Evolutionary conservation across 225 moss, liverwort and hornwort genomes (phyloP), one percentile per base, ranked within the genome.

Genomic region (Climacium dendroides): DNA sequence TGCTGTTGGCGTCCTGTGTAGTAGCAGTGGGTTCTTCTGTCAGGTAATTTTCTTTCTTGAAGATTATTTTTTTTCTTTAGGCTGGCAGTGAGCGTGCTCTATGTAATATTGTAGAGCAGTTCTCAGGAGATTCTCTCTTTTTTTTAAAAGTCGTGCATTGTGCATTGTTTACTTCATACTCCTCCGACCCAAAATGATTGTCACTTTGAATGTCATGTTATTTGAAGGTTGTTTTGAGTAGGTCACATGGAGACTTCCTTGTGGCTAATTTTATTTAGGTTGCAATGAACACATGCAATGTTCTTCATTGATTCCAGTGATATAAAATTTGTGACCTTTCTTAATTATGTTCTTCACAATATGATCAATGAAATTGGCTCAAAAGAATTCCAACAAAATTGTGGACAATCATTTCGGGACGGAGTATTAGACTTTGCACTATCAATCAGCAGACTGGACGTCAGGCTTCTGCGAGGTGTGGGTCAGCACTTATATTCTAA

Each of bases 1-100:
- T 89, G 93, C 90, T 79, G 90, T 92, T 79, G 96, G 98, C 90
- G 86, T 98, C 75, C 92, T 92, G 87, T 98, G 98, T 92, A 98
- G 98, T 92, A 94, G 94, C 88, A 96, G 96, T 89, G 98, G 98
- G 57, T 98, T 98, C 89, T 94, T 97, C 91, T 96, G 93, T 84
- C 98, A 98, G 96, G 98, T 98, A 88, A 28, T 70, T 79, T 57
- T 37, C 82, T 75, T 84, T 52, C 70, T 73, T 41, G 41, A 82
- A 77, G 74, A 76, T 86, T 48, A 63, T 35, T 22, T 43, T 78
- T 54, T 47, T 81, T 45, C 63, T 81, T 53, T 53, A 52, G 66
- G 11, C n/a, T 87, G 29, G n/a, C n/a, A 61, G 26, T 82, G 73
- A 58, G 57, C 26, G 71, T 16, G 50, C n/a, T 85, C 35, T 48